Conservation (phyloP, 805 yeast species). For the Metschnikowia picachoensis region DNA sequence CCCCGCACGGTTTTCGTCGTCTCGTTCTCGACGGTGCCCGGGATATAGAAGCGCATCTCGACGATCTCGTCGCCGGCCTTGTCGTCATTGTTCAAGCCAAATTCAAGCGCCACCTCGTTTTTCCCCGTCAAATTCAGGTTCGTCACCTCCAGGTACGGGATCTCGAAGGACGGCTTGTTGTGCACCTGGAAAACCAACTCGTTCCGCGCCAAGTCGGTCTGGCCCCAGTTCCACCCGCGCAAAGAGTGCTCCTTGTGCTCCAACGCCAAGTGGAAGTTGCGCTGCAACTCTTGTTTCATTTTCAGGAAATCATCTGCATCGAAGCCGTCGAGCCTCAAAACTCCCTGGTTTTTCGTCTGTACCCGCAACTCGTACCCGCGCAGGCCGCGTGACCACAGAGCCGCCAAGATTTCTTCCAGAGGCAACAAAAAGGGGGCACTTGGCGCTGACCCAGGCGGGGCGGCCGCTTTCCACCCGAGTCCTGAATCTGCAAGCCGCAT, state of each 20-base stretch:
- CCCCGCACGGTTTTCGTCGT: slow-evolving; percentile 29
- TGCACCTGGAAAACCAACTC: slow-evolving; percentile 84
- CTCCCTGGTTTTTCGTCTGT: slow-evolving; percentile 85
- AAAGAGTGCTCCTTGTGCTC: slow-evolving; percentile 88
- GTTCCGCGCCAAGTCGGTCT: slow-evolving; percentile 84
- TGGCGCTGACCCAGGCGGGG: slow-evolving; percentile 42
- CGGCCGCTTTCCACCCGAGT: slow-evolving; percentile 85
- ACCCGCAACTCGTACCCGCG: slow-evolving; percentile 87
- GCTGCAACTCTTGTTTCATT: slow-evolving; percentile 77
- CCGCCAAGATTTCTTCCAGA: slow-evolving; percentile 74
- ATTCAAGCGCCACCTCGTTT: slow-evolving; percentile 89
- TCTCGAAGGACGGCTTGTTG: slow-evolving; percentile 86
- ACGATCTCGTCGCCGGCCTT: slow-evolving; percentile 94
- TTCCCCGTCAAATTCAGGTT: slow-evolving; percentile 90
- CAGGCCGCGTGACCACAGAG: slow-evolving; percentile 90
- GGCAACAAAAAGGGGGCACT: slow-evolving; percentile 79
- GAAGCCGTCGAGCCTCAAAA: slow-evolving; percentile 86
- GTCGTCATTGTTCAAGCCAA: slow-evolving; percentile 56
- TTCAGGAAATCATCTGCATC: slow-evolving; percentile 77
- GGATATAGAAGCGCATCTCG: slow-evolving; percentile 89
- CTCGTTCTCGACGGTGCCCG: slow-evolving; percentile 69
- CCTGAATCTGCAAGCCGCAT: slow-evolving; percentile 97
- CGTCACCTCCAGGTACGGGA: slow-evolving; percentile 75
- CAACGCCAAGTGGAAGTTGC: slow-evolving; percentile 65
- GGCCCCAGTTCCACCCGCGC: slow-evolving; percentile 99